These are phyloP conservation scores for Hamamelis virginiana DNA, from an alignment of 164 flowering plant genomes.

Conservation along the genomic window DNA sequence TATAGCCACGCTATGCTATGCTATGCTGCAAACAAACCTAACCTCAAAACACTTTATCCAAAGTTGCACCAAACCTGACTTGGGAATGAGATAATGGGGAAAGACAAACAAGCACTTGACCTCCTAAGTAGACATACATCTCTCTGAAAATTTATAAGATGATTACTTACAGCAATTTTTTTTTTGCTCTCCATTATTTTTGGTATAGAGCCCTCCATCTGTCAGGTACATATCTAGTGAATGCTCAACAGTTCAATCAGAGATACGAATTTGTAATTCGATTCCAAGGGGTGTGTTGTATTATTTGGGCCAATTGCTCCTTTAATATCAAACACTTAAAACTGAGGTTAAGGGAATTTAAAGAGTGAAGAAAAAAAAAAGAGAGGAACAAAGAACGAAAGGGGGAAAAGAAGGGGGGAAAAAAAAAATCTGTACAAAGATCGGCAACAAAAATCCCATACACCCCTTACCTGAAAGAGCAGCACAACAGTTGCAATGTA, in stretches of 20 bases:
- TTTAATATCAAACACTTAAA: conserved; percentile 29
- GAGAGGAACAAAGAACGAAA: background rate
- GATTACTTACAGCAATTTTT: conserved; percentile 19
- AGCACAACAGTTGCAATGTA: conserved; percentile 21
- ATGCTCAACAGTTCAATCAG: conserved; percentile 10
- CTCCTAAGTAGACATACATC: conserved; percentile 11
- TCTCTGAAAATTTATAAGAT: conserved; percentile 14
- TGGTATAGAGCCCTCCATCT: background rate
- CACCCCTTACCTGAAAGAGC: conserved; percentile 34
- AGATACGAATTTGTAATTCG: conserved; percentile 4
- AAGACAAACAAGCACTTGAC: background rate
- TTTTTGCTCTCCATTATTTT: background rate
- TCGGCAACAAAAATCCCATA: conserved; percentile 47
- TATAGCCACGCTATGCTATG: too few species aligned
- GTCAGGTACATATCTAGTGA: conserved; percentile 9
- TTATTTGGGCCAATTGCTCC: conserved; percentile 45
- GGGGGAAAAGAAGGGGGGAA: too few species aligned
- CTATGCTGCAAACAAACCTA: too few species aligned
- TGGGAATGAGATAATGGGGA: too few species aligned
- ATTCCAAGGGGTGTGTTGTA: conserved; percentile 24
- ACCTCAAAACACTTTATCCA: too few species aligned
- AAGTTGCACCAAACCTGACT: too few species aligned
- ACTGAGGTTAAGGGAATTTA: conserved; percentile 17
- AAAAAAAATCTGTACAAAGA: conserved; percentile 52
- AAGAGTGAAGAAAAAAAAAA: conserved; percentile 6